Evolutionary conservation across 495 filamentous ascomycete genomes (phyloP), one percentile per base, ranked within the genome.

Genomic region (Margaritispora aquatica): DNA sequence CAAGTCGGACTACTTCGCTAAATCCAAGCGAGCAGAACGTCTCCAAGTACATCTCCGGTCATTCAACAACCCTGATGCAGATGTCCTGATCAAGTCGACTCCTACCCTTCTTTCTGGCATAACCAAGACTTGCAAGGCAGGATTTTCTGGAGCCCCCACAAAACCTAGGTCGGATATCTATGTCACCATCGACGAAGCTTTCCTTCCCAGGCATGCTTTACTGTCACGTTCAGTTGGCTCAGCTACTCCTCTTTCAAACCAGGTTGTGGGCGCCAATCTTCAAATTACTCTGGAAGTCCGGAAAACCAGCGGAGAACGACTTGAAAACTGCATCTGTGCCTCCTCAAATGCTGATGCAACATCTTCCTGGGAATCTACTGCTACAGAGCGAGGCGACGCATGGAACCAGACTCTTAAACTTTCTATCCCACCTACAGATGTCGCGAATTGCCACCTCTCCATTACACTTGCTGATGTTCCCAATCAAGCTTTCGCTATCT

Each of bases 111-210:
- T 97, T 34, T 89, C 95, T 55, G 84, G 85, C 44, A 81, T 97
- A 57, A 79, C 79, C 59, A 86, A 85, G 63, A 93, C 92, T 5
- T 82, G 79, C 61, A 91, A 93, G 69, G 91, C 96, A 65, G 93
- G 91, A n/a, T 99, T 99, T 72, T 87, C 94, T 1, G 92, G 92
- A 20, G 92, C 91, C 8, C 94, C 94, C 0, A 89, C 88, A 0
- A 89, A 88, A 65, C 80, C 90, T 9, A 75, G 94, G 61, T 96
- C 89, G 13, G 94, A 99, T 68, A 97, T 99, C 50, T 99, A 97
- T 68, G 69, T 99, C 22, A 96, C 90, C 0, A 70, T 99, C 52
- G 81, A 82, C 36, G 85, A 90, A 63, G 86, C 90, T 0, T 77
- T 81, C 15, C 72, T 99, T 2, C 84, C 88, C 31, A 77, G 83